Evolutionary conservation across 2,329 filamentous ascomycete species (phyloP), one percentile per base, ranked within the genome.

Genomic region (Acrocalymma vagum): DNA sequence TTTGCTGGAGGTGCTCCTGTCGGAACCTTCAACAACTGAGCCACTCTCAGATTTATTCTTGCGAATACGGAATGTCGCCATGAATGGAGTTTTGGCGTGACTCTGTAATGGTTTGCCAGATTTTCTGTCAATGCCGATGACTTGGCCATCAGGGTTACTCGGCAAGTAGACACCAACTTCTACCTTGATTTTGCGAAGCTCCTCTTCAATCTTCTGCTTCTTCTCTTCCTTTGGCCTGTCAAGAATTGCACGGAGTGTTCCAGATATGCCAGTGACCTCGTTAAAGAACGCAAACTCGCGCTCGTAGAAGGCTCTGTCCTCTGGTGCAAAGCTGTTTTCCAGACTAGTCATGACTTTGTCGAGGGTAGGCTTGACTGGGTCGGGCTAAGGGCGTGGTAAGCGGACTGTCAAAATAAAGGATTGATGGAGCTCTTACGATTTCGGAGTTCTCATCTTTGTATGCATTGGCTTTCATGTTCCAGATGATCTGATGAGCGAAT

Each of bases 381-480:
- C 94, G 14, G 94, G 92, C 80, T 88, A 22, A 11, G 29, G 8
- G 29, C 33, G n/a, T 37, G n/a, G 40, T 50, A 21, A 55, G 38
- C 35, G 31, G 34, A 9, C 6, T 21, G 16, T 14, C 13, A 20
- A 6, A 17, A 20, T 10, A 10, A 8, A 25, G 13, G 9, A 6
- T 13, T 16, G 11, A 13, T 15, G 3, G 11, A n/a, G 4, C 13
- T 72, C 84, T 78, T 76, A 89, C 86, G 50, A 95, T 82, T 58
- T 87, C 84, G 10, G 87, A 92, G 55, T 96, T 90, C 60, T 99
- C 93, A 53, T 99, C 95, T 69, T 96, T 99, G 79, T 89, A 99
- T 1, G 92, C 89, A 69, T 99, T 99, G 21, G 94, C 94, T 69
- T 97, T 99, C 87, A 99, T 99, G 68, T 99, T 99, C 94, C 95